Conservation (phyloP, 305 asterid genomes). For the Solanum chacoense region DNA sequence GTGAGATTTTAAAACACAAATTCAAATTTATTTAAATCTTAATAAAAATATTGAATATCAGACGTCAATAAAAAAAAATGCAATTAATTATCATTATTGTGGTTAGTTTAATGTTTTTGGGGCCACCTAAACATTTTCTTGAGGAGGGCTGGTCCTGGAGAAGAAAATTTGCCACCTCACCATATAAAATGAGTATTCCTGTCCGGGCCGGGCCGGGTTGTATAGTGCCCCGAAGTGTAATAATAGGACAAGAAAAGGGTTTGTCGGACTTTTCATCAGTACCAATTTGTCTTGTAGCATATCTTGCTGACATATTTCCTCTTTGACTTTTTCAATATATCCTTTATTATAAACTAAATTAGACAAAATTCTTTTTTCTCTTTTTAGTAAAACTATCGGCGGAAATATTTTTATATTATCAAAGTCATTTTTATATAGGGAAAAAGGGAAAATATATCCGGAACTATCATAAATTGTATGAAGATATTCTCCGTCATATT, state of each 20-base stretch:
- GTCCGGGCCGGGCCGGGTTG: background rate
- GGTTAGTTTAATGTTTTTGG: background rate
- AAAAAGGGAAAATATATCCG: accelerated
- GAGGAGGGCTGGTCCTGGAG: background rate
- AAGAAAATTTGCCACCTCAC: background rate
- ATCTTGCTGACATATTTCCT: background rate
- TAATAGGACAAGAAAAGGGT: background rate
- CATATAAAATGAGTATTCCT: background rate
- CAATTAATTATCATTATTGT: background rate
- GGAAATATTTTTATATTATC: background rate
- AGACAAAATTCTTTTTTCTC: background rate
- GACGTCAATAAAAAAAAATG: background rate
- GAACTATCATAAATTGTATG: no score
- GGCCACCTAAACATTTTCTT: background rate
- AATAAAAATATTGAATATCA: no score
- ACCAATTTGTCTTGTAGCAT: background rate
- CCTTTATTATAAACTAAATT: background rate
- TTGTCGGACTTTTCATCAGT: background rate
- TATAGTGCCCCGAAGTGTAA: background rate
- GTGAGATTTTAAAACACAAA: background rate
- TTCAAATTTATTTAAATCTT: background rate
- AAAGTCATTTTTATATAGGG: background rate
- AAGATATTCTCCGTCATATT: no score
- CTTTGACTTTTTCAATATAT: background rate
- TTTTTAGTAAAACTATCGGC: background rate